A percentile compares a stretch with the other conserved stretches of the same genome.
Evolutionary conservation across 2,329 filamentous ascomycete species (phyloP).

Genomic region (Pseudogymnoascus sp.): DNA sequence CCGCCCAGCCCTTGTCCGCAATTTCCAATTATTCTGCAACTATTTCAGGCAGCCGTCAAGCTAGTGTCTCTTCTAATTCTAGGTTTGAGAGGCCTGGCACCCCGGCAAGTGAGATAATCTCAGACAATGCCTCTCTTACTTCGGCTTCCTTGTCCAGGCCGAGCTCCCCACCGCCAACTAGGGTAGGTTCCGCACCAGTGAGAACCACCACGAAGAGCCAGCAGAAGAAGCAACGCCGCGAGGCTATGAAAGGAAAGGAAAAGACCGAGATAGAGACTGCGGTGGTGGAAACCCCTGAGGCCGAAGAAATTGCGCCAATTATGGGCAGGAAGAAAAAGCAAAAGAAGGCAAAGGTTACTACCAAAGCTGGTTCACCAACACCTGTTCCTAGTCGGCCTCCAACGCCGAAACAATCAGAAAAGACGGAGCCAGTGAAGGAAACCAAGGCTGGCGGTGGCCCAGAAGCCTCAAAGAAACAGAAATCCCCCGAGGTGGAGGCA

Average conservation of each 20-base stretch:
- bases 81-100: constrained; percentile 54
- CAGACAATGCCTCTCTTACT: constrained; percentile 67
- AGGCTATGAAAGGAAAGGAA: constrained; percentile 56
- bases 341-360: constrained; percentile 57
- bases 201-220: constrained; percentile 68
- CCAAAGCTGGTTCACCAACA: constrained; percentile 21
- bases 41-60: constrained; percentile 40
- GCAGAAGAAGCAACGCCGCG: constrained; percentile 66
- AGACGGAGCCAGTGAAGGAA: constrained; percentile 10
- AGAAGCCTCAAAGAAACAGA: constrained; percentile 11
- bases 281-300: constrained; percentile 30
- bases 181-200: constrained; percentile 59
- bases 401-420: constrained; percentile 16
- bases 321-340: constrained; percentile 77
- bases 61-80: constrained; percentile 39
- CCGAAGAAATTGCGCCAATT: constrained; percentile 56
- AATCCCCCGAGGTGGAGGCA: constrained; percentile 14
- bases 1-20: constrained; percentile 24
- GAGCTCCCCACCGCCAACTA: constrained; percentile 59
- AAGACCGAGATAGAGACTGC: constrained; percentile 45
- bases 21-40: constrained; percentile 30
- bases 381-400: constrained; percentile 21
- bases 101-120: constrained; percentile 63
- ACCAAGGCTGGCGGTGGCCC: not conserved
- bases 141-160: constrained; percentile 65